A percentile compares a stretch with the other conserved stretches of the same genome.
Evolutionary conservation across 805 yeast species (phyloP).

Genomic region (Sugiyamaella boreocaroliniensis): DNA sequence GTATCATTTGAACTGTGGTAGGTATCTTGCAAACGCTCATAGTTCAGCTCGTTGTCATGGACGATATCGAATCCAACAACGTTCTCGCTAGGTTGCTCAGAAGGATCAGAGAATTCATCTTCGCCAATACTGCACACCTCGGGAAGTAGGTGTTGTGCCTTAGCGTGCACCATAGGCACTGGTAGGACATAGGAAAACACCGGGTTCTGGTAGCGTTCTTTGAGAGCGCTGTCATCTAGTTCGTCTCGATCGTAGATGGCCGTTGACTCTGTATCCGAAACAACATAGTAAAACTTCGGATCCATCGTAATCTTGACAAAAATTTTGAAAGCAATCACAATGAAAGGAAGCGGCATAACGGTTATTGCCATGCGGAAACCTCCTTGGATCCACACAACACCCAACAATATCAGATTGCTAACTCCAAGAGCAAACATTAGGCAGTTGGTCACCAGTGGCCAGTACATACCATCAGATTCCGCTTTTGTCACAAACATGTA

Average conservation of each 20-base stretch:
- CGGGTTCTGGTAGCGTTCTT: constrained; percentile 21
- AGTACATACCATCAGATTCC: constrained; percentile 33
- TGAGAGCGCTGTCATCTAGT: constrained; percentile 6
- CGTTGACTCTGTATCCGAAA: constrained; percentile 19
- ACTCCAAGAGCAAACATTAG: constrained; percentile 29
- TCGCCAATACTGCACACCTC: constrained; percentile 10
- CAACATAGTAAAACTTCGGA: constrained; percentile 16
- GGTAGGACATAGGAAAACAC: constrained; percentile 15
- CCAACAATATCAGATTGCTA: constrained; percentile 33
- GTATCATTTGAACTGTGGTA: background rate
- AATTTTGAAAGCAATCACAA: constrained; percentile 28
- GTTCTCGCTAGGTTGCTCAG: background rate
- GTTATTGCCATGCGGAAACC: constrained; percentile 30
- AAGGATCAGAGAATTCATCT: background rate
- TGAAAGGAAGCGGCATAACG: constrained; percentile 26
- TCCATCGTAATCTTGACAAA: constrained; percentile 4
- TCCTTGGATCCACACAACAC: constrained; percentile 34
- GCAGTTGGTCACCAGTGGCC: constrained; percentile 32
- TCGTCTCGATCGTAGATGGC: constrained; percentile 3
- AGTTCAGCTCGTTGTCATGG: constrained; percentile 13
- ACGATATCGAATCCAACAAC: constrained; percentile 12
- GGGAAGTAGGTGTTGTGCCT: constrained; percentile 4
- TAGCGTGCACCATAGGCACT: constrained; percentile 22
- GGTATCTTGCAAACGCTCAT: constrained; percentile 7
- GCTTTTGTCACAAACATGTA: constrained; percentile 33